Conservation (phyloP, 371 early-diverging fungal species). For the Chytridium lagenaria region DNA sequence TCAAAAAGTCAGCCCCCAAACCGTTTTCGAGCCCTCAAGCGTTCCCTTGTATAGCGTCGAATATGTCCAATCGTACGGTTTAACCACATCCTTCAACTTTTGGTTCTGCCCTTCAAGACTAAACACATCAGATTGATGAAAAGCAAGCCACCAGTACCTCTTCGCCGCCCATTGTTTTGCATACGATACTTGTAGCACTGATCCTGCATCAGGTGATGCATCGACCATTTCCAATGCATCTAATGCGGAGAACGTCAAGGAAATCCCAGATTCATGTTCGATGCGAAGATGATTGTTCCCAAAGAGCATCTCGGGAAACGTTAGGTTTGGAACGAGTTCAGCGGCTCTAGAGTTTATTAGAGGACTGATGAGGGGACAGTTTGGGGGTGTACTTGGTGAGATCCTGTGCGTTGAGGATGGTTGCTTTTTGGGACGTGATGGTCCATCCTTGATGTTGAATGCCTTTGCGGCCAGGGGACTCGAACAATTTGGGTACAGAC, state of each 20-base stretch:
- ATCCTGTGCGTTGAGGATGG: constrained; percentile 75
- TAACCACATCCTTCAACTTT: constrained; percentile 79
- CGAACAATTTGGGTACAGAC: background rate
- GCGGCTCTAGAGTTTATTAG: constrained; percentile 42
- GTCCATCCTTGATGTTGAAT: constrained; percentile 68
- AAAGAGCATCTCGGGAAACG: constrained; percentile 95
- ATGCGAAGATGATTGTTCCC: constrained; percentile 70
- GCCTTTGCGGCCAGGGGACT: constrained; percentile 44
- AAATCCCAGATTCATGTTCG: constrained; percentile 53
- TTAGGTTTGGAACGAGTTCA: constrained; percentile 63
- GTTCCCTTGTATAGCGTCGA: constrained; percentile 77
- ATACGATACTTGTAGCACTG: constrained; percentile 80
- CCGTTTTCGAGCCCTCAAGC: background rate
- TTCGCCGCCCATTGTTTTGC: constrained; percentile 83
- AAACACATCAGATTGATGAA: background rate
- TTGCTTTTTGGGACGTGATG: constrained; percentile 67
- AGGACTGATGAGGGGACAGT: background rate
- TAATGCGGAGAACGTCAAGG: constrained; percentile 68
- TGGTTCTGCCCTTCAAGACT: constrained; percentile 50
- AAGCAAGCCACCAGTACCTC: constrained; percentile 56
- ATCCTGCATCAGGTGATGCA: constrained; percentile 62
- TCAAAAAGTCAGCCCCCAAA: background rate
- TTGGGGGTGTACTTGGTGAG: constrained; percentile 37
- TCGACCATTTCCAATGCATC: constrained; percentile 81
- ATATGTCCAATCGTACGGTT: constrained; percentile 96